Evolutionary conservation across 305 asterid genomes (phyloP).

Genomic region (Lippia alba): DNA sequence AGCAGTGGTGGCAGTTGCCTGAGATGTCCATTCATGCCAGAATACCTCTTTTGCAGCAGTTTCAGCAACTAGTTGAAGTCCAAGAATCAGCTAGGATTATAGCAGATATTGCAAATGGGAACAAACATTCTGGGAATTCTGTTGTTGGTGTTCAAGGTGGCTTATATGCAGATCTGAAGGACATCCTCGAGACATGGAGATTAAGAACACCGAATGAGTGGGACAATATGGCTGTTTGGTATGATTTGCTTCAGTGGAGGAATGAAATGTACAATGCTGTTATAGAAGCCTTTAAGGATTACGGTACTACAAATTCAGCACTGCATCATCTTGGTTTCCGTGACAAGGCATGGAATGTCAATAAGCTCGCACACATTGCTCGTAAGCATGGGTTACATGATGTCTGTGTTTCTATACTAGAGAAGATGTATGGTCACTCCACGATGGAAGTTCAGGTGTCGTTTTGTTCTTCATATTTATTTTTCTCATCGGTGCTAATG

Average conservation of each 20-base stretch:
- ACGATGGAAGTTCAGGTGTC: slow-evolving; percentile 99
- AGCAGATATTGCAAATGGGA: slow-evolving; percentile 94
- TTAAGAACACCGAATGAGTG: slow-evolving; percentile 99
- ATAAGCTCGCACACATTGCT: slow-evolving; percentile 96
- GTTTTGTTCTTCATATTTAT: slow-evolving; percentile 14
- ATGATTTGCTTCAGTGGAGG: slow-evolving; percentile 98
- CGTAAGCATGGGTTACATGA: slow-evolving; percentile 96
- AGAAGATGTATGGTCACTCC: slow-evolving; percentile 99
- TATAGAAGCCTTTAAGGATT: slow-evolving; percentile 95
- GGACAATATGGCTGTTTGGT: slow-evolving; percentile 99
- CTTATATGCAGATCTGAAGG: slow-evolving; percentile 94
- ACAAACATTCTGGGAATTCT: slow-evolving; percentile 82
- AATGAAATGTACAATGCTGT: slow-evolving; percentile 97
- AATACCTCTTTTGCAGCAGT: slow-evolving; percentile 96
- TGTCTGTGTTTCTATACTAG: slow-evolving; percentile 92
- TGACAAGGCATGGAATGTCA: slow-evolving; percentile 99
- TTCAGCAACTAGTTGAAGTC: slow-evolving; percentile 98
- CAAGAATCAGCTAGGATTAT: slow-evolving; percentile 97
- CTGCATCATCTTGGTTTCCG: slow-evolving; percentile 99
- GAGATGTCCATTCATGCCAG: slow-evolving; percentile 98
- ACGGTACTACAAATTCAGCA: slow-evolving; percentile 80
- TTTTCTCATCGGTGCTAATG: slow-evolving; percentile 3
- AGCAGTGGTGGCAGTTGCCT: slow-evolving; percentile 99
- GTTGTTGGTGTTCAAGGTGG: slow-evolving; percentile 82
- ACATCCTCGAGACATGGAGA: slow-evolving; percentile 99